Base-by-base conservation (phyloP, 805 yeast genomes). In the Grigorovia jiainica region DNA sequence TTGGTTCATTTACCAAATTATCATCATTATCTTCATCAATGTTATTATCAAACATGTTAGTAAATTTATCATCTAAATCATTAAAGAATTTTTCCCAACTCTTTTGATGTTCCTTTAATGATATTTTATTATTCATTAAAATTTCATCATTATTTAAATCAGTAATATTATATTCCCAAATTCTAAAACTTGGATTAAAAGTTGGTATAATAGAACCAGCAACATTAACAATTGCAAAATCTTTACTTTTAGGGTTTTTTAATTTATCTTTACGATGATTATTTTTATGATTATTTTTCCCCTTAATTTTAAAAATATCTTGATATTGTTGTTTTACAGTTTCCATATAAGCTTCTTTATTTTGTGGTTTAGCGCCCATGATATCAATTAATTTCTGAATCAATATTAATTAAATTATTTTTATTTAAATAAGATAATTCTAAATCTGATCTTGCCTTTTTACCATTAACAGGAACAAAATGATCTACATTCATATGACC, bases 401-500 rank as follows among this genome's bases (percentile, higher is more conserved):
- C 67, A 18, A 58, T 53, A 1, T 67, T n/a, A n/a, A 52, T 47
- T 9, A 48, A 32, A 13, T 55, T 63, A 17, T 54, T 61, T 17
- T 43, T 43, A n/a, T 43, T 20, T 13, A 11, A 10, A 13, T 27
- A 17, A 10, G 15, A 17, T 9, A 29, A 9, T 54, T 48, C 55
- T 41, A 48, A 40, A 17, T 49, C 72, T 44, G 70, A 68, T 66
- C 83, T 79, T 0, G 92, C 85, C 49, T 75, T 73, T 38, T 70
- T 72, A 2, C 86, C 72, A 63, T 86, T 90, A 46, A 82, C 66
- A 0, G 94, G 87, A 36, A 83, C 70, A 57, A 82, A 85, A 63
- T 86, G 95, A 57, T 87, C 95, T 42, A 85, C 68, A 60, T 86
- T 86, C 95, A 86, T 86, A 57, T 86, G 95, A 0, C 95, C 95